A percentile compares a stretch with the other conserved stretches of the same genome.
phyloP scores from a whole-genome alignment of 2,329 filamentous ascomycete species.

The Apiospora arundinis region DNA sequence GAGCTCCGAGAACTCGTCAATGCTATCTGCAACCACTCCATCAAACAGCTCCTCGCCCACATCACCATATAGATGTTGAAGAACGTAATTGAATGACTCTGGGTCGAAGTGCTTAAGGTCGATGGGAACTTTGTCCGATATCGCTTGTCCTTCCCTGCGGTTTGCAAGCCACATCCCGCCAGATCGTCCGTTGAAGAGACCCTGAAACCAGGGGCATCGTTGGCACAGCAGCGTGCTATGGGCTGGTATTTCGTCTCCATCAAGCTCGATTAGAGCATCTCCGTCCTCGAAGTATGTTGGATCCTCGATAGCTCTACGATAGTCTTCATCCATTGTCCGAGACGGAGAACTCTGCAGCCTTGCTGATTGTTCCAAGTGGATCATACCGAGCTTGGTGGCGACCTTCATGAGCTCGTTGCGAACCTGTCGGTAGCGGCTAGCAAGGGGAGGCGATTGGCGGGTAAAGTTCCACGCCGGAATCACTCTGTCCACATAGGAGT shows the following conservation, averaged over 20 bases:
- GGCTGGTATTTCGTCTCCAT: conserved; percentile 72
- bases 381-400: conserved; percentile 74
- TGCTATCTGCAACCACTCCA: conserved; percentile 68
- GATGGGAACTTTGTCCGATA: conserved; percentile 56
- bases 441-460: conserved; percentile 67
- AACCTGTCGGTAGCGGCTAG: conserved; percentile 78
- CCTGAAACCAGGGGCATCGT: conserved; percentile 90
- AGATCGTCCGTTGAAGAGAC: conserved; percentile 87
- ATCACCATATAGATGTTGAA: conserved; percentile 85
- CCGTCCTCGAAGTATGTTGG: conserved; percentile 76
- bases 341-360: conserved; percentile 74
- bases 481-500: conserved; percentile 79
- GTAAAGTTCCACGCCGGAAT: conserved; percentile 89
- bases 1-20: conserved; percentile 89
- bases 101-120: conserved; percentile 83
- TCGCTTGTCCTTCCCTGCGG: conserved; percentile 57
- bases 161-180: conserved; percentile 82
- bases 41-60: conserved; percentile 82
- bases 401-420: conserved; percentile 87
- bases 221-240: conserved; percentile 83
- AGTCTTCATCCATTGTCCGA: conserved; percentile 70
- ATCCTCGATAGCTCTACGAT: conserved; percentile 73
- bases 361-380: conserved; percentile 76
- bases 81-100: conserved; percentile 77
- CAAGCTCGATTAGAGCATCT: conserved; percentile 80